Conservation (phyloP, 257 asterid species). For the Coffea canephora region DNA sequence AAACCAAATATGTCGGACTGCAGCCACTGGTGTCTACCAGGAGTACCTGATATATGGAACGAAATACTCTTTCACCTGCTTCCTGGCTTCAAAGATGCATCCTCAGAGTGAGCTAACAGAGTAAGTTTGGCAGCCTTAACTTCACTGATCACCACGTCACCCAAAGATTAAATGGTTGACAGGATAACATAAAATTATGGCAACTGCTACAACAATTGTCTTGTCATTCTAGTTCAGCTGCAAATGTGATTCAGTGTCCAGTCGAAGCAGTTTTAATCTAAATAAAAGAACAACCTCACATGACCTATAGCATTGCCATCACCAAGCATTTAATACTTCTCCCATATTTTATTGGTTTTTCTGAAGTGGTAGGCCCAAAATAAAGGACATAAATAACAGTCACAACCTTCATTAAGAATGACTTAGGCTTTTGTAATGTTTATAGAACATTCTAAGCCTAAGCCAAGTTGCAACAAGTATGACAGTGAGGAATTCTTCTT, state of each 20-base stretch:
- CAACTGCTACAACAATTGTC: neutral
- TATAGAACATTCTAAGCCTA: too few relatives aligned
- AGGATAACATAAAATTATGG: neutral
- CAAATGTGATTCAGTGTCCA: neutral
- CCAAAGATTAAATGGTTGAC: neutral
- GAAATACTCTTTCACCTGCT: constrained; percentile 55
- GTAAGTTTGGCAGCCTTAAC: neutral
- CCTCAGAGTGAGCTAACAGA: constrained; percentile 7
- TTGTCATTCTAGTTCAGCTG: neutral
- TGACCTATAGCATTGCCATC: neutral
- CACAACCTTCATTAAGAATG: too few relatives aligned
- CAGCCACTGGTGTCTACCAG: constrained; percentile 87
- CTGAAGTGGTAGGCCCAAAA: too few relatives aligned
- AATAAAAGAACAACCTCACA: neutral
- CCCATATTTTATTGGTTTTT: too few relatives aligned
- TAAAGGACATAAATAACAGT: too few relatives aligned
- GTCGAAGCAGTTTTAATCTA: neutral
- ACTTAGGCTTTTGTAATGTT: too few relatives aligned
- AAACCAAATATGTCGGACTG: constrained; percentile 62
- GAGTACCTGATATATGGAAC: constrained; percentile 75
- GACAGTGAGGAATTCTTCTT: too few relatives aligned
- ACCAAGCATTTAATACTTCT: neutral
- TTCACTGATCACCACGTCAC: neutral
- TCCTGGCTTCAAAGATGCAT: constrained; percentile 13
- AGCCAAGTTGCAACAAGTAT: too few relatives aligned